Base-by-base conservation (phyloP, 78 protist genomes). In the Dictyostelium purpureum region DNA sequence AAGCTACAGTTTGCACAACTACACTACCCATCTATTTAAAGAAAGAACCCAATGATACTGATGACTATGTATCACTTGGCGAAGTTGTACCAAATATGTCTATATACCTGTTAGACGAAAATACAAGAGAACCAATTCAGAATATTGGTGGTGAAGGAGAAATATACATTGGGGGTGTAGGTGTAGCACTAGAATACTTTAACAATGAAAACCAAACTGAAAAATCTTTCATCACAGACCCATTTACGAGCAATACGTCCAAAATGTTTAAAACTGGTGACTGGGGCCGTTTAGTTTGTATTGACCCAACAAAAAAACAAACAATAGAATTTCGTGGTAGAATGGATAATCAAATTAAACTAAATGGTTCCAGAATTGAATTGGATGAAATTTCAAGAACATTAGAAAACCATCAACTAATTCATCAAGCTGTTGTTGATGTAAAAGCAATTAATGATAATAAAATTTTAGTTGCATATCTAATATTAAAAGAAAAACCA, bases 241-340 rank as follows among this genome's bases (percentile, higher is more conserved):
- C 70, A 66, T 83, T 83, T 61, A 14, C 35, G 12, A 42, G 7
- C 47, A 59, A 19, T 28, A 38, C 19, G 12, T 37, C 33, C 75
- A 14, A 10, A 10, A 38, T 71, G 79, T 87, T 67, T 42, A 79
- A 52, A 54, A 88, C 93, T 7, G 93, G 93, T 28, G 93, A 88
- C 31, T 78, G 87, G 87, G 93, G 93, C 38, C 35, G 28, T 42
- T 4, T 88, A 9, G 19, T 69, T 11, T 28, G 37, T 6, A 40
- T 69, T n/a, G 37, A 78, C 43, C 16, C 24, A 76, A 38, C 9
- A 31, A 42, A 42, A 16, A 63, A 63, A 33, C 45, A 63, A 4
- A 33, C 38, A 16, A 88, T 88, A 7, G 83, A 88, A 59, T 88
- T 88, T 61, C 49, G 78, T 52, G 93, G 93, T 56, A 77, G 93